phyloP scores from a whole-genome alignment of 495 filamentous ascomycete species.

The Aspergillus ellipticus region DNA sequence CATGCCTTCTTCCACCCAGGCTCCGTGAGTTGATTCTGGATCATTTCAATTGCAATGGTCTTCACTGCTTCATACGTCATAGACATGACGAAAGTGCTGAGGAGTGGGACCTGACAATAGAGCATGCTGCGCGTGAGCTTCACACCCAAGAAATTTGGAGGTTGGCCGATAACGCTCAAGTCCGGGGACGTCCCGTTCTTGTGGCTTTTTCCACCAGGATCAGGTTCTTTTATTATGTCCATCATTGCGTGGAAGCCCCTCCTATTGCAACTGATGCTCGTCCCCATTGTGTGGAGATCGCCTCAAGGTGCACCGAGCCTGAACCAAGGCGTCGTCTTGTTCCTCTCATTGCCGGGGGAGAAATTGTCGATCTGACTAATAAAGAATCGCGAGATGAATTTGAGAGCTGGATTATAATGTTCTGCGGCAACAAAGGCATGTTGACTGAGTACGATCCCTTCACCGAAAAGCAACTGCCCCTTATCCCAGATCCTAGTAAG shows the following conservation, averaged over 20 bases:
- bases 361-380: conserved; percentile 8
- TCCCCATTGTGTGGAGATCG: conserved; percentile 2
- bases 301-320: conserved; percentile 7
- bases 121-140: conserved; percentile 9
- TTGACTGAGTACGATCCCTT: conserved; percentile 12
- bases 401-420: conserved; percentile 7
- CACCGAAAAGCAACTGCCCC: not conserved
- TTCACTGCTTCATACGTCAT: conserved; percentile 12
- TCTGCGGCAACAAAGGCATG: not conserved
- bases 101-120: conserved; percentile 13
- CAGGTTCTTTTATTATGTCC: conserved; percentile 19
- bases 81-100: conserved; percentile 10
- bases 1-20: conserved; percentile 8
- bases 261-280: not conserved
- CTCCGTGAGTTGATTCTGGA: conserved; percentile 11
- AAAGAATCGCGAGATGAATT: not conserved
- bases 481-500: not conserved
- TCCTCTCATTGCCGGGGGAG: conserved; percentile 10
- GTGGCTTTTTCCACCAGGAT: conserved; percentile 14
- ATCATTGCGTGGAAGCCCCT: not conserved
- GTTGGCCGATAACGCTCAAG: not conserved
- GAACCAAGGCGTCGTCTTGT: conserved; percentile 13
- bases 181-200: conserved; percentile 7
- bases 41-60: conserved; percentile 4
- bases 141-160: not conserved